Evolutionary conservation across 2,329 filamentous ascomycete species (phyloP).

Genomic region (Emmonsiellopsis sp.): DNA sequence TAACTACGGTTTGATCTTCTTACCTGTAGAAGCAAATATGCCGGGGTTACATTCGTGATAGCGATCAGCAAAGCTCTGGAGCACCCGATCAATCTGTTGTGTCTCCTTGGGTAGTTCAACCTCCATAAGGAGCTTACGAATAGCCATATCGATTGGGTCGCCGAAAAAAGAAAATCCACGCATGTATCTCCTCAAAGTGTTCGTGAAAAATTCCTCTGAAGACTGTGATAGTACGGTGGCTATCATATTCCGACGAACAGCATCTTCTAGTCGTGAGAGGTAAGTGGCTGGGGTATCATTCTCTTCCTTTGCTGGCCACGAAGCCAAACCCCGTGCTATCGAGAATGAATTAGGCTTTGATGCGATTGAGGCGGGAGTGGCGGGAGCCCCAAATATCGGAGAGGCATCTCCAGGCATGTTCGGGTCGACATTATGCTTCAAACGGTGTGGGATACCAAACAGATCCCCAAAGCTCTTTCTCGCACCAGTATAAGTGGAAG

Average conservation of each 20-base stretch:
- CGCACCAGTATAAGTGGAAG: conserved; percentile 74
- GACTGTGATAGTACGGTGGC: conserved; percentile 78
- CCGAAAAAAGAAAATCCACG: conserved; percentile 90
- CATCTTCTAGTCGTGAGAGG: conserved; percentile 70
- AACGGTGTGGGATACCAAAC: conserved; percentile 62
- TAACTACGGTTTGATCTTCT: conserved; percentile 6
- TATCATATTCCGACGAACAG: conserved; percentile 71
- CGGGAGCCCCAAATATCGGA: conserved; percentile 47
- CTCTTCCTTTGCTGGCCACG: conserved; percentile 62
- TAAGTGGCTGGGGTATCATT: conserved; percentile 88
- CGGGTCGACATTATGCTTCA: conserved; percentile 74
- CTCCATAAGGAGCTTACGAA: conserved; percentile 92
- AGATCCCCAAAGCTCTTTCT: conserved; percentile 89
- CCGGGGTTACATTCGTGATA: conserved; percentile 98
- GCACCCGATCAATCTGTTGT: conserved; percentile 89
- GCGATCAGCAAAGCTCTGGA: conserved; percentile 89
- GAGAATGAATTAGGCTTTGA: conserved; percentile 82
- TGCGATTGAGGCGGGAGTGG: conserved; percentile 58
- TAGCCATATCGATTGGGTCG: conserved; percentile 95
- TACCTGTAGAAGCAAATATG: conserved; percentile 71
- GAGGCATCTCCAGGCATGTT: conserved; percentile 57
- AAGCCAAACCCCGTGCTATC: conserved; percentile 58
- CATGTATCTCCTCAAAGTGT: conserved; percentile 90
- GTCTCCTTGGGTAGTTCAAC: conserved; percentile 94
- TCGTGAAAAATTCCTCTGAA: conserved; percentile 71